These are phyloP conservation scores for Citrullus colocynthis DNA, from an alignment of 306 rosid genomes.

Conservation along the genomic window DNA sequence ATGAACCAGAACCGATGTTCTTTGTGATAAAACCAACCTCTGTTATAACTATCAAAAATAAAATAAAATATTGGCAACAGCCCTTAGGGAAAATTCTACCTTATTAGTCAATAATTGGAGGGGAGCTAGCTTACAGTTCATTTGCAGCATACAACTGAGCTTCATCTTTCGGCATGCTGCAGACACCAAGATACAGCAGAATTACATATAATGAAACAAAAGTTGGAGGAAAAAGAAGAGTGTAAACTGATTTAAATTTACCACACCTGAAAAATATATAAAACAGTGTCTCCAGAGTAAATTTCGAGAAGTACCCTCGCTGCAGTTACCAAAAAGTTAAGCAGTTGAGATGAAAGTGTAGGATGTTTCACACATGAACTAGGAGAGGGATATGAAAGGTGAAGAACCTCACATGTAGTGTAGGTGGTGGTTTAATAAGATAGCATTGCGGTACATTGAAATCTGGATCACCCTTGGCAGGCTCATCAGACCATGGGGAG, in stretches of 20 bases:
- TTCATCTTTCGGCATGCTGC: constrained; percentile 96
- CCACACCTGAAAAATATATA: constrained; percentile 88
- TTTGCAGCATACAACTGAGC: constrained; percentile 74
- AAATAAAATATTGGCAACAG: not conserved
- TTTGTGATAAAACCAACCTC: constrained; percentile 94
- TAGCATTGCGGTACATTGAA: constrained; percentile 83
- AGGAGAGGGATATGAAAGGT: not conserved
- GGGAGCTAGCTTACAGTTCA: constrained; percentile 59
- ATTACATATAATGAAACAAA: not conserved
- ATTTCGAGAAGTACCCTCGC: constrained; percentile 69
- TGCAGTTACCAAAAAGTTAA: constrained; percentile 20
- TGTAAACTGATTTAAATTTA: constrained; percentile 1
- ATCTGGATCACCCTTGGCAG: constrained; percentile 91
- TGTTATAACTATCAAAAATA: constrained; percentile 34
- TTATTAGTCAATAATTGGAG: not conserved
- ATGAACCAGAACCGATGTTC: constrained; percentile 63
- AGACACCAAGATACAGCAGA: constrained; percentile 4
- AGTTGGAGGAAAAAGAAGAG: not conserved
- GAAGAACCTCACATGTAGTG: constrained; percentile 51
- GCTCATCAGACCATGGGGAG: constrained; percentile 97
- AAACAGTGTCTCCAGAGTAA: constrained; percentile 65
- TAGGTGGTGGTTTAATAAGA: constrained; percentile 61
- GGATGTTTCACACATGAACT: not conserved
- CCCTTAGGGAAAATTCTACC: not conserved
- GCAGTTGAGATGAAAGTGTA: not conserved